phyloP scores from a whole-genome alignment of 2,329 filamentous ascomycete genomes.

The Erysiphe neolycopersici region DNA sequence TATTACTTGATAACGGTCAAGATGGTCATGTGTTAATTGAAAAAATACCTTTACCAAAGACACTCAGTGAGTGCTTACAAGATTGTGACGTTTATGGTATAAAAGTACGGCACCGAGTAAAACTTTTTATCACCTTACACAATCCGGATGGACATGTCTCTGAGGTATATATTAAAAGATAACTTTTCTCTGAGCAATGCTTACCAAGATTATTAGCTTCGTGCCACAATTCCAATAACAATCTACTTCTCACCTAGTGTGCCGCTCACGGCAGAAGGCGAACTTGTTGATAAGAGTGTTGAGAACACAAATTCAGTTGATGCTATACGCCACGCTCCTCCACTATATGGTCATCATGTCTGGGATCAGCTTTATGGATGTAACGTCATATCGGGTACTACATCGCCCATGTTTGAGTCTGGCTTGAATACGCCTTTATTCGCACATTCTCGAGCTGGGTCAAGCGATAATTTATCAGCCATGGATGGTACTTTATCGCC shows the following conservation, averaged over 20 bases:
- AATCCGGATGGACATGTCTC: constrained; percentile 91
- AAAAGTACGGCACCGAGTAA: constrained; percentile 78
- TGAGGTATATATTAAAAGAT: constrained; percentile 28
- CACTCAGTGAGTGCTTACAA: constrained; percentile 59
- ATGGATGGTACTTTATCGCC: constrained; percentile 21
- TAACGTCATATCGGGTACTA: constrained; percentile 55
- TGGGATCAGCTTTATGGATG: constrained; percentile 81
- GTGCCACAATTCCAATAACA: constrained; percentile 70
- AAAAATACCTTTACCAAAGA: constrained; percentile 48
- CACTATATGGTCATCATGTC: constrained; percentile 70
- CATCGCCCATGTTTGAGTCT: constrained; percentile 43
- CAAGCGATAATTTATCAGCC: constrained; percentile 50
- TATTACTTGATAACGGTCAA: constrained; percentile 39
- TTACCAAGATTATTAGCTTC: constrained; percentile 25
- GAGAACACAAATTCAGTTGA: constrained; percentile 19
- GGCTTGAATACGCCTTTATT: constrained; percentile 63
- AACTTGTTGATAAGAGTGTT: constrained; percentile 37
- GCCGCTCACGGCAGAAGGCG: constrained; percentile 65
- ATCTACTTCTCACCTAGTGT: constrained; percentile 92
- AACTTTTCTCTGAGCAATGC: neutral
- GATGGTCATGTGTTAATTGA: constrained; percentile 37
- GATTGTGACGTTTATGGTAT: constrained; percentile 74
- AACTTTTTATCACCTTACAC: constrained; percentile 68
- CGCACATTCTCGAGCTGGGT: constrained; percentile 44
- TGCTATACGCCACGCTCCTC: constrained; percentile 45